phyloP scores from a whole-genome alignment of 805 yeast species.

The Nakazawaea ernobii region DNA sequence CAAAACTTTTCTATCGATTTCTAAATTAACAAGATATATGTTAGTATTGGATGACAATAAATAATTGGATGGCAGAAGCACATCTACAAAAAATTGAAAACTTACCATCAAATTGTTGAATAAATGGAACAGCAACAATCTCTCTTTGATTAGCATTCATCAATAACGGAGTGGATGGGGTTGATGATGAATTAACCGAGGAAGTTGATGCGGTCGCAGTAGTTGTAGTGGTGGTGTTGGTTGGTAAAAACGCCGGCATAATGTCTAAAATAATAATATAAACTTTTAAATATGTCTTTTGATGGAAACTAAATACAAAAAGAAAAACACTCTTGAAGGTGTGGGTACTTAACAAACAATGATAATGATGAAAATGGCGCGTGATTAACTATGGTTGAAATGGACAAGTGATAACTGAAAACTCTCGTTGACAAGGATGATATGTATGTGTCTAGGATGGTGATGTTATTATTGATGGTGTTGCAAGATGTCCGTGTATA shows the following conservation, averaged over 20 bases:
- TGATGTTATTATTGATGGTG: too few species aligned
- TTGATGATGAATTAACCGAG: neutral
- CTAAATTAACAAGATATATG: neutral
- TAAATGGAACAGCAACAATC: conserved; percentile 4
- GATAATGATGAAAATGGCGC: too few species aligned
- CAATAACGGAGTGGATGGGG: neutral
- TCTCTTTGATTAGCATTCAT: neutral
- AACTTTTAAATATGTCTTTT: too few species aligned
- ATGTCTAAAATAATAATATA: too few species aligned
- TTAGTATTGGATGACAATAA: neutral
- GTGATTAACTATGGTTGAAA: too few species aligned
- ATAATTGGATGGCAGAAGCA: neutral
- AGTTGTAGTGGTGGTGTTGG: too few species aligned
- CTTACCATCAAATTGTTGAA: conserved; percentile 11
- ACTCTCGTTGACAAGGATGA: too few species aligned
- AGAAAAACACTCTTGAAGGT: neutral
- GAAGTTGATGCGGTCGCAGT: neutral
- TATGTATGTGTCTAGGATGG: too few species aligned
- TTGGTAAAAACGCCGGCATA: neutral
- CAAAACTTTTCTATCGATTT: conserved; percentile 8
- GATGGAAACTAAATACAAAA: neutral
- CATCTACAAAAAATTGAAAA: neutral
- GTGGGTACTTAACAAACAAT: neutral
- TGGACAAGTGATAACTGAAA: too few species aligned
- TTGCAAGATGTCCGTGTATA: too few species aligned